phyloP scores from a whole-genome alignment of 2,329 filamentous ascomycete genomes.

The Apiospora aurea region DNA sequence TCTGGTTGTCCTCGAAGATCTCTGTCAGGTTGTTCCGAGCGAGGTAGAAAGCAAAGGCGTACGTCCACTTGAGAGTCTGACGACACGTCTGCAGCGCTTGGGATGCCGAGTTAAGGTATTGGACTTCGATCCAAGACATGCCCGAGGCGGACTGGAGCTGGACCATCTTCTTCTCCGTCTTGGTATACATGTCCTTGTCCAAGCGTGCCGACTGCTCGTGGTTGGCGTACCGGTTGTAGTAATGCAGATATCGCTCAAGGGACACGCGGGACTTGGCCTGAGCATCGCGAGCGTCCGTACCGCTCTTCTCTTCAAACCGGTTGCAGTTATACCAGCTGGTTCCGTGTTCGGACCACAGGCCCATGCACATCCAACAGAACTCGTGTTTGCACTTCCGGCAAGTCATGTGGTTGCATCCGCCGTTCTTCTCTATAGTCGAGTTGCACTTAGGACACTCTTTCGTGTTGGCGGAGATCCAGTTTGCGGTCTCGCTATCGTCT shows the following conservation, averaged over 20 bases:
- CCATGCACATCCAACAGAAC: constrained; percentile 99
- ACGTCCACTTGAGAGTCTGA: constrained; percentile 99
- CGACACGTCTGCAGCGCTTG: constrained; percentile 94
- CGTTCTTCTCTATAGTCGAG: constrained; percentile 99
- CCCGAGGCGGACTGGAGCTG: constrained; percentile 91
- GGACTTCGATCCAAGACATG: constrained; percentile 99
- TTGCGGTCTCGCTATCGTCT: constrained; percentile 96
- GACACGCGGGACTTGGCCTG: constrained; percentile 91
- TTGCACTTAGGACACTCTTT: constrained; percentile 97
- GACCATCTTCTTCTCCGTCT: constrained; percentile 99
- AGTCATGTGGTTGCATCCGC: constrained; percentile 50
- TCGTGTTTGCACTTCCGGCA: constrained; percentile 46
- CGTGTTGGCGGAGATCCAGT: constrained; percentile 99
- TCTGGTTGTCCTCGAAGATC: constrained; percentile 99
- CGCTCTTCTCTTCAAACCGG: constrained; percentile 94
- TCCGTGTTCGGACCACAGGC: constrained; percentile 96
- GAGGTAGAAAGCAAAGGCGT: constrained; percentile 98
- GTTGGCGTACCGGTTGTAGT: constrained; percentile 99
- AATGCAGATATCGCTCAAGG: constrained; percentile 95
- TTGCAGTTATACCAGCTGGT: constrained; percentile 99
- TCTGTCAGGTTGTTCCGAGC: constrained; percentile 93
- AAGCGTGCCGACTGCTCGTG: constrained; percentile 97
- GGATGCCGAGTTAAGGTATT: constrained; percentile 92
- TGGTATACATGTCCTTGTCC: constrained; percentile 93
- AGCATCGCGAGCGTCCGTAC: constrained; percentile 85